Evolutionary conservation across 1,139 yeast species (phyloP).

Genomic region (Zygosaccharomyces sapae): DNA sequence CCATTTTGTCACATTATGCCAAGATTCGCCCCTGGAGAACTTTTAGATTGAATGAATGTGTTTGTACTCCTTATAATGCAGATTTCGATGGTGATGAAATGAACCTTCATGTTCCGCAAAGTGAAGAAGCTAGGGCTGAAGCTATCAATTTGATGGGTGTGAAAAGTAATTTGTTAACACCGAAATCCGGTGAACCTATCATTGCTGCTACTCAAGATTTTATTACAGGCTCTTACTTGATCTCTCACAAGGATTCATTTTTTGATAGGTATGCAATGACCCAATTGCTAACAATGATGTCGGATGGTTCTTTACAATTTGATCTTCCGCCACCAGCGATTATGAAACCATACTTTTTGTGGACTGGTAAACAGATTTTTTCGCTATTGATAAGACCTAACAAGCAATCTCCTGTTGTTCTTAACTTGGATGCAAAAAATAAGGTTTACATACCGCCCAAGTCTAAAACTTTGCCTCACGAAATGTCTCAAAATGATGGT

Average conservation of each 20-base stretch:
- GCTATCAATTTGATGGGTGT: slow-evolving; percentile 98
- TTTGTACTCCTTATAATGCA: slow-evolving; percentile 98
- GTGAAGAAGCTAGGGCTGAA: slow-evolving; percentile 98
- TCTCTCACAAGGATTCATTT: slow-evolving; percentile 89
- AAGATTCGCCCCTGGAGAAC: slow-evolving; percentile 98
- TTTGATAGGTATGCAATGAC: slow-evolving; percentile 82
- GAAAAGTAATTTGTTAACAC: slow-evolving; percentile 87
- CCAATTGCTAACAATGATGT: slow-evolving; percentile 90
- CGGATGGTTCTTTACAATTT: slow-evolving; percentile 81
- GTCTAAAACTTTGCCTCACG: slow-evolving; percentile 63
- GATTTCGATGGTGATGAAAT: slow-evolving; percentile 99
- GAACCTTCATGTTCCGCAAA: slow-evolving; percentile 98
- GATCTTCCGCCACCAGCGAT: slow-evolving; percentile 96
- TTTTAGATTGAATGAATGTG: slow-evolving; percentile 95
- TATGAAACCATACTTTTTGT: slow-evolving; percentile 77
- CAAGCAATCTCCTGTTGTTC: slow-evolving; percentile 65
- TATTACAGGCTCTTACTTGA: slow-evolving; percentile 90
- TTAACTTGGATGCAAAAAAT: slow-evolving; percentile 91
- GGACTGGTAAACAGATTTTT: slow-evolving; percentile 98
- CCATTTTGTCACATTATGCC: slow-evolving; percentile 93
- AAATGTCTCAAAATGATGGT: slow-evolving; percentile 98
- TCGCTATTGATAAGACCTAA: slow-evolving; percentile 84
- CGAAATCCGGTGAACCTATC: slow-evolving; percentile 97
- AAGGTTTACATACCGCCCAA: slow-evolving; percentile 81
- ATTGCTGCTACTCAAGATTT: slow-evolving; percentile 99